These are phyloP conservation scores for Lophiotrema nucula DNA, from an alignment of 495 filamentous ascomycete genomes.

Conservation along the genomic window DNA sequence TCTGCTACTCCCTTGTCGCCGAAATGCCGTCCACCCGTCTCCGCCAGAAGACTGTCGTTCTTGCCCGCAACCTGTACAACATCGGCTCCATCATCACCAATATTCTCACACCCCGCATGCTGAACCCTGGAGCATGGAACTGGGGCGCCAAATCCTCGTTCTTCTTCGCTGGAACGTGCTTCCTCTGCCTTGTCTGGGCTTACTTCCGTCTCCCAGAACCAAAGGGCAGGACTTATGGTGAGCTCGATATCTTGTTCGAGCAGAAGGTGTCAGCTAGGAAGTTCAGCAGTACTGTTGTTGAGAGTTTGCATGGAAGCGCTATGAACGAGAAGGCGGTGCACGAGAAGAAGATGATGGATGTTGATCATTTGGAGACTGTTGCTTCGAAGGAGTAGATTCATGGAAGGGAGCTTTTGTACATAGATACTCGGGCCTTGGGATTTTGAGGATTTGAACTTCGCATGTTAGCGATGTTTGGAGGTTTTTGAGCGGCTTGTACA, in stretches of 20 bases:
- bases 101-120: conserved; percentile 57
- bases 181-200: conserved; percentile 68
- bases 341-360: conserved; percentile 14
- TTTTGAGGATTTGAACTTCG: no score
- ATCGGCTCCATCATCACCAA: conserved; percentile 66
- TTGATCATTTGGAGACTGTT: conserved; percentile 20
- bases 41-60: conserved; percentile 70
- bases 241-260: conserved; percentile 68
- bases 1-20: conserved; percentile 74
- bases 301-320: not conserved
- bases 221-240: conserved; percentile 66
- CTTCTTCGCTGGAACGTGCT: conserved; percentile 76
- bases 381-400: conserved; percentile 2
- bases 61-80: conserved; percentile 67
- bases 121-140: conserved; percentile 71
- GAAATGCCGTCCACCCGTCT: conserved; percentile 72
- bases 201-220: conserved; percentile 78
- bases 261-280: conserved; percentile 55
- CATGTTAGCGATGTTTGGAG: no score
- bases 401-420: no score
- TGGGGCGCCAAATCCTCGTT: conserved; percentile 79
- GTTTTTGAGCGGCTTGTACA: no score
- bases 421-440: no score
- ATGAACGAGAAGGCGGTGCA: not conserved
- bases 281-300: conserved; percentile 46